Base-by-base conservation (phyloP, 805 yeast genomes). In the Candida maris region DNA sequence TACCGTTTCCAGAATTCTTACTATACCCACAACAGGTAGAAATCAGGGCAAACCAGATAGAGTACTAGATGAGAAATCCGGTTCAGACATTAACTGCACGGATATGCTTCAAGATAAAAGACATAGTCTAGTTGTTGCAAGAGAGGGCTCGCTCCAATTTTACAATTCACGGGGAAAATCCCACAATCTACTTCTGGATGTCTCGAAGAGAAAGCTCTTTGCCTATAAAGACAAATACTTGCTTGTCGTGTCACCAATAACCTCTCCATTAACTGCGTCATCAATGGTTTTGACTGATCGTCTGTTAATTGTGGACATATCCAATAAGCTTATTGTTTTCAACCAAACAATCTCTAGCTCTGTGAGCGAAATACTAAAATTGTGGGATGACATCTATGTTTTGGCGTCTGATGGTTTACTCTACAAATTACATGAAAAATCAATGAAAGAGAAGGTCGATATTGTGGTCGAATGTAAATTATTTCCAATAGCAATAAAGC, bases 341-440 rank as follows among this genome's bases (percentile, higher is more conserved):
- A 77, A 75, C 39, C 73, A 79, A 27, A 75, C 85, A 7, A 69
- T 88, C n/a, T 71, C 89, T 0, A 76, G 77, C 21, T 62, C 81
- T 0, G 75, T 88, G 3, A 65, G 68, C 17, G 77, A 81, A 32
- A 65, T 81, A 0, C 75, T 87, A 38, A 55, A 60, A 15, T 61
- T 75, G 42, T 75, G 82, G 76, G 69, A 65, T 21, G 77, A 76
- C 35, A 51, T 82, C 10, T 80, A 70, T 47, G 61, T 86, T 6
- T 58, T 89, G 10, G 76, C 87, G 2, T 65, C 81, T 1, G 95
- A 88, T 55, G 96, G 96, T 0, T 61, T 83, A 2, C 61, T 91
- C 6, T 79, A 82, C 52, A 72, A 71, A 39, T 58, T 87, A 12
- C 77, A 73, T 28, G 94, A 86, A 51, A 81, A 80, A 47, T 63